Base-by-base conservation (phyloP, 163 green algal species). In the Chlorella variabilis region DNA sequence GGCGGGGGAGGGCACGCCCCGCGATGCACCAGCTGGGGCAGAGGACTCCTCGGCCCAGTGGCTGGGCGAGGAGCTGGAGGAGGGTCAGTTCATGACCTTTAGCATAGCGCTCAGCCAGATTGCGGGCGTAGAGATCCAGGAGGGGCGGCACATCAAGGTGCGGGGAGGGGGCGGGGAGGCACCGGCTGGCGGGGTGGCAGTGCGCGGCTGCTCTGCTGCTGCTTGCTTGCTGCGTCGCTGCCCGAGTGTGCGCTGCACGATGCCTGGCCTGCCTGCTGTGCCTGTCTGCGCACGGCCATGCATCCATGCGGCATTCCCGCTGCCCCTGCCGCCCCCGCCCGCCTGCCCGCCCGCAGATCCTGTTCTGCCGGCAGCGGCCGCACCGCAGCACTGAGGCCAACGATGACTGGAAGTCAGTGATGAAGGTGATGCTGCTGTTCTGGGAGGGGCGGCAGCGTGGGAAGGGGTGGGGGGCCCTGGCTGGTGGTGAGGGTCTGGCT, bases 71-170 rank as follows among this genome's bases (percentile, higher is more conserved):
- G 49, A 49, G 56, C 39, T 80, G 56, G 73, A 70, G 5, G 73
- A 80, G 56, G 73, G 56, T 0, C 73, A 80, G 73, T 36, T 80
- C 15, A 54, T 80, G 25, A 69, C 42, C 7, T 59, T 80, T 18
- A 56, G 54, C 36, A 70, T 80, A 6, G 73, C 73, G 7, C 73
- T 80, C 4, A 80, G 73, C 39, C 73, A 80, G 56, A 56, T 80
- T 36, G 73, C 59, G 17, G 41, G n/a, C n/a, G 21, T 80, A 9
- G 73, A 80, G 56, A 36, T 27, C 21, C 20, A 80, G 1, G 73
- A 80, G 56, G 34, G 56, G 38, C 73, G 73, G n/a, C n/a, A n/a
- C 73, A 34, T 80, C 56, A 80, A 80, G 73, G 73, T 56, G 38
- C 9, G 3, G n/a, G 73, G 2, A 20, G 29, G 34, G 8, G 65